Evolutionary conservation across 768 basidiomycete species (phyloP).

Genomic region (Suillus lakei): DNA sequence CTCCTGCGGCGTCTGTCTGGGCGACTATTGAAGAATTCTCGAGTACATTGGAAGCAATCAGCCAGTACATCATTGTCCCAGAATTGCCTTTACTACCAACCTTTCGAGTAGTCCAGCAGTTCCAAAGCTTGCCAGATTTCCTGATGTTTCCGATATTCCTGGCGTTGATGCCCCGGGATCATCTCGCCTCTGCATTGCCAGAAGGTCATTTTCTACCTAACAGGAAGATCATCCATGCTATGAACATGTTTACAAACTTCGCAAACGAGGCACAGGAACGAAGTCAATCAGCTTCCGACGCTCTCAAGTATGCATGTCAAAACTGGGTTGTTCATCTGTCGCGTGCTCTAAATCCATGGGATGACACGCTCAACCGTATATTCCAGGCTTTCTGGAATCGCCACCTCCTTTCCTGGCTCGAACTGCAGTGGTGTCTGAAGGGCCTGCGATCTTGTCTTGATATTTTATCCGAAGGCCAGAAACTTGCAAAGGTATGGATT

Average conservation of each 20-base stretch:
- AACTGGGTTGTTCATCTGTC: not conserved
- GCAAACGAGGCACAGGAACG: not conserved
- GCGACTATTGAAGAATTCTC: not conserved
- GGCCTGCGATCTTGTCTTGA: not conserved
- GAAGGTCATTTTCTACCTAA: fast-evolving
- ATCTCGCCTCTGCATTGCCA: not conserved
- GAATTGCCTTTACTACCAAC: not conserved
- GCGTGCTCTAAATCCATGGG: not conserved
- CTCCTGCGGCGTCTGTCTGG: not conserved
- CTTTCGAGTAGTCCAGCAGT: not conserved
- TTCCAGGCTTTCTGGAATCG: not conserved
- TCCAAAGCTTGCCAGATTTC: not conserved
- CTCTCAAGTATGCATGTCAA: not conserved
- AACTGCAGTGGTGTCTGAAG: not conserved
- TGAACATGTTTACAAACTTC: not conserved
- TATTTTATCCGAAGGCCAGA: not conserved
- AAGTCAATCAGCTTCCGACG: not conserved
- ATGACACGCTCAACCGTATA: not conserved
- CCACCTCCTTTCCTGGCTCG: not conserved
- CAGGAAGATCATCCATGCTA: not conserved
- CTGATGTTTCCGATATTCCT: not conserved
- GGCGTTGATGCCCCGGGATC: not conserved
- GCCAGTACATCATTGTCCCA: not conserved
- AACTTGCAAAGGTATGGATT: not conserved
- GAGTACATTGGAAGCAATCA: not conserved